A percentile compares a stretch with the other conserved stretches of the same genome.
These are phyloP conservation scores for Wickerhamomyces sydowiorum DNA, from an alignment of 805 yeast species.

Conservation along the genomic window DNA sequence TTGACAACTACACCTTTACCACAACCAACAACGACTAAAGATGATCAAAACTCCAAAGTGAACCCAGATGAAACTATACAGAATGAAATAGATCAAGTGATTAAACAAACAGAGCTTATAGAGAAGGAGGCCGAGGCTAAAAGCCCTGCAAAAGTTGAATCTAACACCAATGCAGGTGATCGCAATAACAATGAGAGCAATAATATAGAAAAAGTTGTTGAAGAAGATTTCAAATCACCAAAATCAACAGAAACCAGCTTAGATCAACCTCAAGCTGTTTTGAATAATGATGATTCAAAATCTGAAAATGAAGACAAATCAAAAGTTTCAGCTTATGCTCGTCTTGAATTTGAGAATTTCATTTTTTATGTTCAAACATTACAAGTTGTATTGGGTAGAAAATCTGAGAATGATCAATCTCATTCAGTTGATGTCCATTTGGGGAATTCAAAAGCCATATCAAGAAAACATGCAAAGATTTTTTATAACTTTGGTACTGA, in stretches of 20 bases:
- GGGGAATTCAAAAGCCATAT: constrained; percentile 88
- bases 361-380: constrained; percentile 95
- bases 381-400: constrained; percentile 89
- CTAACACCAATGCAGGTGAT: no score
- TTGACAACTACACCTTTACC: no score
- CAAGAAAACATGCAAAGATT: constrained; percentile 91
- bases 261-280: neutral
- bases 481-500: constrained; percentile 96
- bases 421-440: constrained; percentile 88
- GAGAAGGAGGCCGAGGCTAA: neutral
- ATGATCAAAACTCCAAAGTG: neutral
- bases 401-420: constrained; percentile 63
- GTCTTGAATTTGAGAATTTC: constrained; percentile 85
- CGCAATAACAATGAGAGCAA: no score
- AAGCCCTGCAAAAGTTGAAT: neutral
- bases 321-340: constrained; percentile 48
- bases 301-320: constrained; percentile 16
- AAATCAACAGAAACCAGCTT: neutral
- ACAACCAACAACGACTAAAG: no score
- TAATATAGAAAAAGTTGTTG: no score
- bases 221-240: no score
- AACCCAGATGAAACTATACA: constrained; percentile 16
- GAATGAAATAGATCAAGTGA: constrained; percentile 1
- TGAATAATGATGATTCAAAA: neutral
- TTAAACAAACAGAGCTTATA: neutral